These are phyloP conservation scores for Panicum hallii DNA, from an alignment of 202 grass and related monocot genomes.

Conservation along the genomic window DNA sequence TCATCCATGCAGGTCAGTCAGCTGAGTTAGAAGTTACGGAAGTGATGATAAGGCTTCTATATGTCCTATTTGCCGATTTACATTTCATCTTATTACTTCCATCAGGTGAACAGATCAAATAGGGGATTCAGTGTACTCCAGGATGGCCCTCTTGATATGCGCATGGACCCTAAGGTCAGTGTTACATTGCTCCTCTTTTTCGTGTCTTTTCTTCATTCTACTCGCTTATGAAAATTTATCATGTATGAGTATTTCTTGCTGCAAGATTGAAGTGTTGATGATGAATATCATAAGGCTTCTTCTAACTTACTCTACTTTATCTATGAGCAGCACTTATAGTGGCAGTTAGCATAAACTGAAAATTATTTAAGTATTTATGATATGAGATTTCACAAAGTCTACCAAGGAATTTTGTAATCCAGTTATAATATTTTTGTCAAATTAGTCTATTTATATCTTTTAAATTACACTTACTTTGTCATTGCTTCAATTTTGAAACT, in stretches of 20 bases:
- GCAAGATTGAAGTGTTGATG: constrained; percentile 9
- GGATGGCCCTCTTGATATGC: constrained; percentile 93
- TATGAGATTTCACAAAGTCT: neutral
- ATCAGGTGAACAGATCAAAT: constrained; percentile 64
- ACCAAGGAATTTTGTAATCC: neutral
- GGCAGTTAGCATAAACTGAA: neutral
- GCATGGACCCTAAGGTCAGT: constrained; percentile 91
- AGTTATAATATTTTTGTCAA: neutral
- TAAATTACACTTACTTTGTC: neutral
- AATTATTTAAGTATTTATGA: constrained; percentile 18
- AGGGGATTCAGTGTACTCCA: constrained; percentile 87
- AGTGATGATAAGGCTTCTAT: neutral
- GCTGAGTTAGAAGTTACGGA: neutral
- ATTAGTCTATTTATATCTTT: neutral
- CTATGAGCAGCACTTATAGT: neutral
- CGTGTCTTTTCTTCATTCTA: neutral
- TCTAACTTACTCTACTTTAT: neutral
- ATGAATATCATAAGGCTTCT: neutral
- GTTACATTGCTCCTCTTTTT: constrained; percentile 12
- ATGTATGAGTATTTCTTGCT: constrained; percentile 3
- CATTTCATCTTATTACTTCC: constrained; percentile 2
- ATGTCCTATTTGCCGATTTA: neutral
- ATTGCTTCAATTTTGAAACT: neutral
- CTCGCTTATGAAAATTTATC: neutral
- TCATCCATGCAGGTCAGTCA: constrained; percentile 85